These are phyloP conservation scores for Alternaria brassicae DNA, from an alignment of 2,329 filamentous ascomycete genomes.

Conservation along the genomic window DNA sequence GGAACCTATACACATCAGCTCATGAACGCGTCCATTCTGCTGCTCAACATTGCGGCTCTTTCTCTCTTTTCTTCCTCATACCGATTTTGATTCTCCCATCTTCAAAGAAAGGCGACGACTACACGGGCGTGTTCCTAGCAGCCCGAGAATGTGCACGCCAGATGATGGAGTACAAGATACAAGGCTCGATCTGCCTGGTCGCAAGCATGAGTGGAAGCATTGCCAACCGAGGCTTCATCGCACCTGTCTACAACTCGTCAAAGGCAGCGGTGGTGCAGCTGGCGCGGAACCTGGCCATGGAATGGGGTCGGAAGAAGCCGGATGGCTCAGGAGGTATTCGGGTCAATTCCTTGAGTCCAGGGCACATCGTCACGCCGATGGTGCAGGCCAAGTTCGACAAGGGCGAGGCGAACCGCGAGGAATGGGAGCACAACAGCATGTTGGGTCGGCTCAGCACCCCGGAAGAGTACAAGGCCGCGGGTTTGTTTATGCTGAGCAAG, in stretches of 20 bases:
- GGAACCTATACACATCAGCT: slow-evolving; percentile 1
- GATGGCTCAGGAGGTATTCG: slow-evolving; percentile 70
- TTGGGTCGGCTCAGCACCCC: slow-evolving; percentile 57
- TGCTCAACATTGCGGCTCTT: background rate
- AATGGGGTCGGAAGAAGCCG: slow-evolving; percentile 61
- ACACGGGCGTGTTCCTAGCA: slow-evolving; percentile 67
- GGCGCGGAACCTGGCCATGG: slow-evolving; percentile 70
- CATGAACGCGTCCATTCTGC: background rate
- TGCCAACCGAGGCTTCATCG: slow-evolving; percentile 67
- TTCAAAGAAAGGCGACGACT: slow-evolving; percentile 46
- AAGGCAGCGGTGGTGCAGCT: slow-evolving; percentile 78
- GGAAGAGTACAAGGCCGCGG: slow-evolving; percentile 47
- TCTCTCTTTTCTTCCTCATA: background rate
- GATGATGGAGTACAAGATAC: slow-evolving; percentile 64
- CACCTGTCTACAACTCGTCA: slow-evolving; percentile 74
- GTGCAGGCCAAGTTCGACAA: slow-evolving; percentile 77
- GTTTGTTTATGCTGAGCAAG: slow-evolving; percentile 44
- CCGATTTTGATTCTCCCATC: background rate
- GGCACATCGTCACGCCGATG: slow-evolving; percentile 83
- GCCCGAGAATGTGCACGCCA: slow-evolving; percentile 66
- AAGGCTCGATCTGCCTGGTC: slow-evolving; percentile 67
- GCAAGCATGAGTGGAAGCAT: slow-evolving; percentile 68
- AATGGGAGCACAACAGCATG: slow-evolving; percentile 87
- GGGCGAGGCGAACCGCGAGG: slow-evolving; percentile 66
- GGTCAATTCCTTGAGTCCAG: slow-evolving; percentile 79